Evolutionary conservation across 805 yeast species (phyloP), one percentile per base, ranked within the genome.

Genomic region (Babjeviella inositovora): DNA sequence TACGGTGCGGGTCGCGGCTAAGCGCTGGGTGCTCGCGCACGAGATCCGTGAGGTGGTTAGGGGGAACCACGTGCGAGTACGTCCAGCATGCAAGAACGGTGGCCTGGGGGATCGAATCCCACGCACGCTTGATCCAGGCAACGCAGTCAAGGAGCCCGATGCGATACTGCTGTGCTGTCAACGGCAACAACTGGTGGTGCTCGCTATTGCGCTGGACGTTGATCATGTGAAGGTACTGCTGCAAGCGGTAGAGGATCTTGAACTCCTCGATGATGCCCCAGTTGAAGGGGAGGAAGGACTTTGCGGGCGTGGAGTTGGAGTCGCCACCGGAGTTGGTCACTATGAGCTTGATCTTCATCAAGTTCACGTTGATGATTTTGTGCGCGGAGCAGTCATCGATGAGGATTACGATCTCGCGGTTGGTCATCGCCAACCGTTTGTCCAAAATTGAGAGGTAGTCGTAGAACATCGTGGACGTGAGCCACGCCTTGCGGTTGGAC

Each of bases 191-290:
- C 9, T 9, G n/a, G n/a, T n/a, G 13, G 14, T 20, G 11, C 6
- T 10, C 6, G 8, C 15, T 8, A 11, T 20, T 20, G 9, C 42
- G 25, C 27, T 50, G 57, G n/a, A 39, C 16, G 25, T 43, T 45
- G 10, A 55, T 54, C 57, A 53, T 52, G 24, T 51, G 57, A 31
- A 47, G 45, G 30, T 69, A 71, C 31, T 71, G 79, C 28, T 62
- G 69, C 5, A 64, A 47, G 26, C 80, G 53, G 33, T 62, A 71
- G 22, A 63, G 45, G 8, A 68, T 53, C 34, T 67, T 68, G 37
- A 71, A 65, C 33, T 71, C 79, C 28, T 66, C 68, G 19, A 64
- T 52, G 4, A 70, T 63, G 3, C 80, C 80, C 58, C 70, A 68
- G 28, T 57, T 63, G 53, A 69, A 67, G 6, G 79, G 79, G 16